These are phyloP conservation scores for Torulaspora globosa DNA, from an alignment of 1,139 yeast genomes.

Conservation along the genomic window DNA sequence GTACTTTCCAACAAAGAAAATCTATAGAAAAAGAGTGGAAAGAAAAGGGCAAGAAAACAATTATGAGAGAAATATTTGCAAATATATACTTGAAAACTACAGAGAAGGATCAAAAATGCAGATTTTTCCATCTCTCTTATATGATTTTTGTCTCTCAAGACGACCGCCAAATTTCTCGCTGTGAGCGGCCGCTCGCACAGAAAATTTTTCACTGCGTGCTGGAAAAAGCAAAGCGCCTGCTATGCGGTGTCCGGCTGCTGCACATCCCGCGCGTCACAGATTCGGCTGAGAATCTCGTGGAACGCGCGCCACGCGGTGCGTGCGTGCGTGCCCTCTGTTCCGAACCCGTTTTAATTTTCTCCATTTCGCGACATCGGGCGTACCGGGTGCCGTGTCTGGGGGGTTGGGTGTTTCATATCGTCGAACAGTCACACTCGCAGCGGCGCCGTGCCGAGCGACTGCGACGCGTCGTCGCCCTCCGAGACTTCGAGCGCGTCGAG, in stretches of 20 bases:
- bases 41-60: not conserved
- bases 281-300: not conserved
- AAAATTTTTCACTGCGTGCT: conserved; percentile 5
- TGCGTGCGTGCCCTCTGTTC: no score
- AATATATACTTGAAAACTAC: not conserved
- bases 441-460: conserved; percentile 9
- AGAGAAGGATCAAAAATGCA: no score
- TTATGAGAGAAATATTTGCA: not conserved
- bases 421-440: conserved; percentile 1
- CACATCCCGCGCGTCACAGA: not conserved
- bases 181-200: not conserved
- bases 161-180: not conserved
- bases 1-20: not conserved
- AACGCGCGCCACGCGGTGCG: not conserved
- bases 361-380: no score
- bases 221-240: conserved; percentile 1
- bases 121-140: no score
- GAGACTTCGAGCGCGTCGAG: conserved; percentile 33
- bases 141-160: no score
- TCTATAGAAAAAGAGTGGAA: not conserved
- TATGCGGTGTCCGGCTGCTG: conserved; percentile 8
- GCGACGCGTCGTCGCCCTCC: no score
- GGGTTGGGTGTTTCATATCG: not conserved
- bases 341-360: no score
- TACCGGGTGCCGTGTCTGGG: not conserved